Evolutionary conservation across 75 land plant species (phyloP), one percentile per base, ranked within the genome.

Genomic region (Cunninghamia lanceolata): DNA sequence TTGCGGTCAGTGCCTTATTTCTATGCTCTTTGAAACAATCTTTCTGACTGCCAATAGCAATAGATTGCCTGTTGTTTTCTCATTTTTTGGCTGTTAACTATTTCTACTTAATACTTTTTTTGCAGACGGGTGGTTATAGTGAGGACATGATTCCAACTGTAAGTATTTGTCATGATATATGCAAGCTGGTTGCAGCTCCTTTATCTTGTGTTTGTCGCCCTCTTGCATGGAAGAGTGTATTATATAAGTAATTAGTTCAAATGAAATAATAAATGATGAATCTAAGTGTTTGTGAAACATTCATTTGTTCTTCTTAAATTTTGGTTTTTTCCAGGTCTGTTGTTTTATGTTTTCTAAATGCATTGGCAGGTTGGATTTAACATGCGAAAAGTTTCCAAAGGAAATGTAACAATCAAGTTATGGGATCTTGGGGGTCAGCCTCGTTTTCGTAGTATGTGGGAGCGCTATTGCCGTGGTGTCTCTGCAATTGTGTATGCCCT

Each of bases 111-210:
- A 82, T 54, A 25, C 42, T 63, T 6, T 43, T 19, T 53, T 79
- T 88, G 82, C 90, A 97, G 99, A 98, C 99, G 85, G 99, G 99
- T 87, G 97, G 99, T 71, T 96, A 93, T 85, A 93, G 93, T 74
- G 99, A 98, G 87, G 99, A 98, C 88, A 98, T 98, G 99, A 98
- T 98, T 86, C 99, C 99, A 74, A 98, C 99, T 74, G 99, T 98
- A 85, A 90, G 95, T 85, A 74, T 9, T 68, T 83, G 15, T 71
- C 17, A 21, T 88, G 8, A 66, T 36, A 40, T 38, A 82, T 63
- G 68, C 30, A 25, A 19, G 28, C 83, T 43, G n/a, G n/a, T 63
- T 63, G 28, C 25, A 28, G n/a, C 68, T 40, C 47, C 40, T 25
- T 40, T 82, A n/a, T 42, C 30, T 82, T 40, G 36, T 73, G 38